Evolutionary conservation across 371 early-diverging fungal genomes (phyloP).

Genomic region (Umbelopsis sp.): DNA sequence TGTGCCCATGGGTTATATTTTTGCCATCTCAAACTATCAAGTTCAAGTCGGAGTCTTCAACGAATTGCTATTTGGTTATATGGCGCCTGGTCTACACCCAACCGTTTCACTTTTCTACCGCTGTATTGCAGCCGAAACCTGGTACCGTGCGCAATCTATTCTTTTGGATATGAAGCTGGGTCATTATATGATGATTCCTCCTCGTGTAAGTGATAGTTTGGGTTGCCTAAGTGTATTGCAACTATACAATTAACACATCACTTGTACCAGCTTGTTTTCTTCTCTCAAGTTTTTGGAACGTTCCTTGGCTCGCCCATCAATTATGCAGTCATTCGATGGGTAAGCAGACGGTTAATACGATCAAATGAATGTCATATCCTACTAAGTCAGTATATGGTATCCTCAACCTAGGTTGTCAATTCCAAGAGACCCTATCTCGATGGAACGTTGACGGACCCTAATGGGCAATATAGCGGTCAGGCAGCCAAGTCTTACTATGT

Average conservation of each 20-base stretch:
- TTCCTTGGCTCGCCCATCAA: conserved; percentile 13
- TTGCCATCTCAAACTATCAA: conserved; percentile 39
- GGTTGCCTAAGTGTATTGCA: not conserved
- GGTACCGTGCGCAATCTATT: conserved; percentile 43
- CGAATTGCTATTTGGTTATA: conserved; percentile 23
- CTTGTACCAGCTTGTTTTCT: not conserved
- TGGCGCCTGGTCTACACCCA: conserved; percentile 34
- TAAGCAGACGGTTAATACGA: not conserved
- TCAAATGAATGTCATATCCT: not conserved
- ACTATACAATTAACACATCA: not conserved
- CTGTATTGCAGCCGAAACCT: conserved; percentile 40
- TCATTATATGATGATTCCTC: conserved; percentile 59
- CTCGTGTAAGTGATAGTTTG: conserved; percentile 18
- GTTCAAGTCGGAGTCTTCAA: conserved; percentile 39
- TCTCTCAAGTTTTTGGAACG: conserved; percentile 16
- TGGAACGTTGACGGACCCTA: conserved; percentile 7
- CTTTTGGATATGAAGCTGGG: conserved; percentile 55
- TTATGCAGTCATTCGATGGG: conserved; percentile 12
- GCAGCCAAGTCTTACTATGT: conserved; percentile 12
- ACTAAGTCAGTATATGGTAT: not conserved
- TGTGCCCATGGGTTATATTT: conserved; percentile 43
- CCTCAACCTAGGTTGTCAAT: not conserved
- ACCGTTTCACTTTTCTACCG: conserved; percentile 39
- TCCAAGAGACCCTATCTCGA: conserved; percentile 14
- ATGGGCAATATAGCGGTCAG: conserved; percentile 11